phyloP scores from a whole-genome alignment of 116 monocot species.

The Posidonia oceanica region DNA sequence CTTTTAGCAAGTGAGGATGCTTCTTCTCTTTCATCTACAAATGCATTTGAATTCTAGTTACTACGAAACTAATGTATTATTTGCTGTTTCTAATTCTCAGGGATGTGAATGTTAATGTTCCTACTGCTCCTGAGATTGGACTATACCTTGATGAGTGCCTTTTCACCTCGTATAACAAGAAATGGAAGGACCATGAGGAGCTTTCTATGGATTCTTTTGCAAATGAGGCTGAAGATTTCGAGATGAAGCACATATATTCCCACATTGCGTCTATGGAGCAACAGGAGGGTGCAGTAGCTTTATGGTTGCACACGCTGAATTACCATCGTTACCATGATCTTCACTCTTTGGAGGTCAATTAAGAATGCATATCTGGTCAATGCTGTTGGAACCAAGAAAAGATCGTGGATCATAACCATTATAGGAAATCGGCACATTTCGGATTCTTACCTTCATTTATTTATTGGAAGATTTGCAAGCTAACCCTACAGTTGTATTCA shows the following conservation, averaged over 20 bases:
- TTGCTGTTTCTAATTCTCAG: conserved; percentile 18
- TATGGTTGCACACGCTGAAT: conserved; percentile 93
- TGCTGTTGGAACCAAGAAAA: too few relatives aligned
- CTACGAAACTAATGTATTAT: not conserved
- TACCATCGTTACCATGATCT: conserved; percentile 77
- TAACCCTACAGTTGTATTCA: too few relatives aligned
- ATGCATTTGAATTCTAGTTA: too few relatives aligned
- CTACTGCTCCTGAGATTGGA: conserved; percentile 93
- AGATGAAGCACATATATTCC: conserved; percentile 55
- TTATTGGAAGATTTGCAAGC: too few relatives aligned
- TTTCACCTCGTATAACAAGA: conserved; percentile 86
- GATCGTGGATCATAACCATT: too few relatives aligned
- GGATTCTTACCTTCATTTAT: too few relatives aligned
- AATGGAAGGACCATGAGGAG: conserved; percentile 84
- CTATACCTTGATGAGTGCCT: conserved; percentile 87
- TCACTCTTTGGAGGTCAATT: conserved; percentile 19
- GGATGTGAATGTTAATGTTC: conserved; percentile 79
- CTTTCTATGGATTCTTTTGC: conserved; percentile 75
- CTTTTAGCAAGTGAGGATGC: conserved; percentile 51
- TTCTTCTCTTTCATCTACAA: not conserved
- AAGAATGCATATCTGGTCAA: not conserved
- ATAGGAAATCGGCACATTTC: too few relatives aligned
- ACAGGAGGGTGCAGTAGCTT: conserved; percentile 87
- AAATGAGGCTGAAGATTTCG: conserved; percentile 73
- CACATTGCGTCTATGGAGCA: conserved; percentile 90